Conservation (phyloP, 495 filamentous ascomycete genomes). For the Aspergillus cavernicola region DNA sequence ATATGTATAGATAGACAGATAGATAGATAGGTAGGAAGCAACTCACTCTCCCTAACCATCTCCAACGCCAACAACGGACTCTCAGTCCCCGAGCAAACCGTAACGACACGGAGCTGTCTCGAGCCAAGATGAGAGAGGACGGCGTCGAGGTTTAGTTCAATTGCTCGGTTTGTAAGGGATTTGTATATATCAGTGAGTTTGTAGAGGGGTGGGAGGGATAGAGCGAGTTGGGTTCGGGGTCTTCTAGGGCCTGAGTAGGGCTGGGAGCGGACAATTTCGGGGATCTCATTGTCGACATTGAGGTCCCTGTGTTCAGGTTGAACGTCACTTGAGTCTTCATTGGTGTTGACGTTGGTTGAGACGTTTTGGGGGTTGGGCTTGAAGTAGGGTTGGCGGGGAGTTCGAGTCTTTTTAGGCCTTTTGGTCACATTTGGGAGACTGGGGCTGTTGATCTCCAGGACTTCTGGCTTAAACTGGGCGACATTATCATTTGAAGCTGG, state of each 20-base stretch:
- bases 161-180: slow-evolving; percentile 39
- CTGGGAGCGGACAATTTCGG: slow-evolving; percentile 16
- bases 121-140: slow-evolving; percentile 36
- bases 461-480: too few relatives aligned
- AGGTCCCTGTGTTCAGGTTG: too few relatives aligned
- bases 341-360: too few relatives aligned
- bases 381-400: too few relatives aligned
- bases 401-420: too few relatives aligned
- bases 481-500: too few relatives aligned
- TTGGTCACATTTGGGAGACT: too few relatives aligned
- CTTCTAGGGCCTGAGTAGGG: slow-evolving; percentile 5
- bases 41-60: slow-evolving; percentile 45
- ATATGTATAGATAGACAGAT: too few relatives aligned
- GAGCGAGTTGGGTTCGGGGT: slow-evolving; percentile 20
- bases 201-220: slow-evolving; percentile 41
- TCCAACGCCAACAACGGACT: slow-evolving; percentile 67
- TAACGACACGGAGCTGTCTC: slow-evolving; percentile 58
- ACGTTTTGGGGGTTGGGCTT: too few relatives aligned
- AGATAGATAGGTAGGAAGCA: neutral
- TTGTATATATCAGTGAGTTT: slow-evolving; percentile 48
- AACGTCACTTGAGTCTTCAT: too few relatives aligned
- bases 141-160: slow-evolving; percentile 29
- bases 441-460: too few relatives aligned
- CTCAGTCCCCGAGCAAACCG: slow-evolving; percentile 82
- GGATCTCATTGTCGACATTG: slow-evolving; percentile 11